phyloP scores from a whole-genome alignment of 2,329 filamentous ascomycete genomes.

The Talaromyces sp. region DNA sequence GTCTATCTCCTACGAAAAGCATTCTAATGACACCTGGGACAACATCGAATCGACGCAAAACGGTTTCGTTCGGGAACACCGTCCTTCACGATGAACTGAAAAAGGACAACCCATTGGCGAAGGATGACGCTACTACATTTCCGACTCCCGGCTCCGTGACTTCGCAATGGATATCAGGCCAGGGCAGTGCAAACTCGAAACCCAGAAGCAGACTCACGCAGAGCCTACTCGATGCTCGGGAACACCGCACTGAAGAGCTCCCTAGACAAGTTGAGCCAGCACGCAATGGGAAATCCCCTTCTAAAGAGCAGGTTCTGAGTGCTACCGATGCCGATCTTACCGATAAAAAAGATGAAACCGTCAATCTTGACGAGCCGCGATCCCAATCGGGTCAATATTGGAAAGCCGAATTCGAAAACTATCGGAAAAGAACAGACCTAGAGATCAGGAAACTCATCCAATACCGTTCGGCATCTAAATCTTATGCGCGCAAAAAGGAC shows the following conservation, averaged over 20 bases:
- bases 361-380: conserved; percentile 49
- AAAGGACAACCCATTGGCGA: conserved; percentile 36
- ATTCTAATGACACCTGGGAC: conserved; percentile 61
- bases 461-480: conserved; percentile 55
- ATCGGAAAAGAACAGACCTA: conserved; percentile 51
- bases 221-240: conserved; percentile 34
- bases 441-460: conserved; percentile 57
- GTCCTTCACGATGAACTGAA: conserved; percentile 53
- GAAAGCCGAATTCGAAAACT: conserved; percentile 56
- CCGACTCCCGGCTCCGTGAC: conserved; percentile 44
- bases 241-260: conserved; percentile 15
- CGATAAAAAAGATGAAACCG: conserved; percentile 41
- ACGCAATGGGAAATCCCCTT: conserved; percentile 10
- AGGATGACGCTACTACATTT: conserved; percentile 41
- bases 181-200: conserved; percentile 26
- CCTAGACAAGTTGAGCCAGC: conserved; percentile 19
- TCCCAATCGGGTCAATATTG: conserved; percentile 57
- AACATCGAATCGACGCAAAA: conserved; percentile 51
- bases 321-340: conserved; percentile 17
- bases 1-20: conserved; percentile 52
- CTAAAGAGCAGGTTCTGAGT: conserved; percentile 12
- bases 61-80: conserved; percentile 54
- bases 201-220: conserved; percentile 37
- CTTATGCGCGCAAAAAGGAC: conserved; percentile 56
- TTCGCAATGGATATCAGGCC: conserved; percentile 33